A percentile compares a stretch with the other conserved stretches of the same genome.
Conservation (phyloP, 2,329 filamentous ascomycete genomes). For the Colletotrichum gigasporum region DNA sequence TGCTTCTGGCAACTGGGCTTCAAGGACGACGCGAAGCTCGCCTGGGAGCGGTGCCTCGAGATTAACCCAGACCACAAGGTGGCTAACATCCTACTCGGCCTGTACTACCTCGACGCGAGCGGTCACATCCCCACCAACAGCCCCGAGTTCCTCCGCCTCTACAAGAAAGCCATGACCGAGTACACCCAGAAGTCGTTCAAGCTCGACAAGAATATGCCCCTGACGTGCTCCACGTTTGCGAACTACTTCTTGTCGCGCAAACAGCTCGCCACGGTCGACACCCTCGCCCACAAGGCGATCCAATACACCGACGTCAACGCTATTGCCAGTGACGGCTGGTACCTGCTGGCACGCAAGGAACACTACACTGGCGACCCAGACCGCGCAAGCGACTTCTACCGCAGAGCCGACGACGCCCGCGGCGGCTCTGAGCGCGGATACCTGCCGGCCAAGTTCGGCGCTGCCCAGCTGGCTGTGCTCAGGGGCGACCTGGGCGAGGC, state of each 20-base stretch:
- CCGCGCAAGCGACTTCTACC: conserved; percentile 86
- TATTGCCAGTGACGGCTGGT: conserved; percentile 98
- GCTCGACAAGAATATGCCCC: conserved; percentile 87
- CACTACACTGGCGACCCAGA: conserved; percentile 82
- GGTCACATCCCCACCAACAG: conserved; percentile 84
- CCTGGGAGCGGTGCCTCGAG: conserved; percentile 89
- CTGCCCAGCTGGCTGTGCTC: conserved; percentile 86
- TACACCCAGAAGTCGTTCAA: conserved; percentile 96
- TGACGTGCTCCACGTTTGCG: conserved; percentile 91
- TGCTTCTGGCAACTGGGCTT: conserved; percentile 97
- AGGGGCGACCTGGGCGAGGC: conserved; percentile 89
- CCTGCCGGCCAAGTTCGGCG: conserved; percentile 93
- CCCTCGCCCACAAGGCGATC: conserved; percentile 90
- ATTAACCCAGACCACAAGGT: conserved; percentile 86
- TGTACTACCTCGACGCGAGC: conserved; percentile 90
- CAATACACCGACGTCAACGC: conserved; percentile 96
- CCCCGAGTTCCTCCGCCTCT: conserved; percentile 83
- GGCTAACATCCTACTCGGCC: conserved; percentile 87
- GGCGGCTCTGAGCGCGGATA: conserved; percentile 92
- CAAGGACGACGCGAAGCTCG: conserved; percentile 89
- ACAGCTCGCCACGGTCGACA: conserved; percentile 82
- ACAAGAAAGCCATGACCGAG: conserved; percentile 93
- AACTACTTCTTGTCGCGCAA: conserved; percentile 89
- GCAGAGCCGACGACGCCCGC: conserved; percentile 88
- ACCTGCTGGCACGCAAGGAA: conserved; percentile 89